Evolutionary conservation across 257 asterid species (phyloP).

Genomic region (Plantago elongata): DNA sequence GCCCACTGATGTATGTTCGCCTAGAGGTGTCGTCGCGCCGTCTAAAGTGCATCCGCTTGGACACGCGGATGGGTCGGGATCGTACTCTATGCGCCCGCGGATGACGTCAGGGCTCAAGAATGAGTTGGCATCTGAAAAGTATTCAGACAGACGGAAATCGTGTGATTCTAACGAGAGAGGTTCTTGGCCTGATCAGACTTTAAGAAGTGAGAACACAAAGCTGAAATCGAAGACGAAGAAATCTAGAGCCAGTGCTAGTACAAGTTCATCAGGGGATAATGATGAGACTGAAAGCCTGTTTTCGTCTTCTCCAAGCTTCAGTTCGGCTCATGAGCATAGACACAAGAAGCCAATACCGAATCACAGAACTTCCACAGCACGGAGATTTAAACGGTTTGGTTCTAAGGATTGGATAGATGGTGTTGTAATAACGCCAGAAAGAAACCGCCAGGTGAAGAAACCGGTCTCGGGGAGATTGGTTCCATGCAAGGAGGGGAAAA

Average conservation of each 20-base stretch:
- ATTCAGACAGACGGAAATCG: slow-evolving; percentile 20
- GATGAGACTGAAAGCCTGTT: slow-evolving; percentile 34
- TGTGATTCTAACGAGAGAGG: slow-evolving; percentile 25
- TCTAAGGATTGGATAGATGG: slow-evolving; percentile 32
- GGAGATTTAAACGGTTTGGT: slow-evolving; percentile 23
- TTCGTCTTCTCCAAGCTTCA: slow-evolving; percentile 35
- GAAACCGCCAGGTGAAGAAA: slow-evolving; percentile 14
- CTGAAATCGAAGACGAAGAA: slow-evolving; percentile 5
- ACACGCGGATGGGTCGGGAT: neutral
- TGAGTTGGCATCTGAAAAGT: slow-evolving; percentile 9
- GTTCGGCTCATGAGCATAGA: slow-evolving; percentile 23
- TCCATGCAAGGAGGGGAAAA: slow-evolving; percentile 17
- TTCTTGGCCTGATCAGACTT: slow-evolving; percentile 14
- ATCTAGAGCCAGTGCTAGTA: slow-evolving; percentile 17
- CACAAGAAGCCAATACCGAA: slow-evolving; percentile 9
- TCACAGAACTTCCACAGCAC: slow-evolving; percentile 20
- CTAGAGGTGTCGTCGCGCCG: slow-evolving; percentile 19
- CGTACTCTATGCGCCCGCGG: slow-evolving; percentile 5
- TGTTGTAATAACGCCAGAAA: neutral
- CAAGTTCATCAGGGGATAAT: slow-evolving; percentile 28
- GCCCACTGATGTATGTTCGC: slow-evolving; percentile 25
- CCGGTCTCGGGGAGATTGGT: slow-evolving; percentile 13
- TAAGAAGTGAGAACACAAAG: slow-evolving; percentile 15
- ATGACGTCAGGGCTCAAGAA: slow-evolving; percentile 6
- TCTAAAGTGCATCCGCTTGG: slow-evolving; percentile 25